Conservation (phyloP, 352 stramenopile genomes). For the Phytophthora pisi region DNA sequence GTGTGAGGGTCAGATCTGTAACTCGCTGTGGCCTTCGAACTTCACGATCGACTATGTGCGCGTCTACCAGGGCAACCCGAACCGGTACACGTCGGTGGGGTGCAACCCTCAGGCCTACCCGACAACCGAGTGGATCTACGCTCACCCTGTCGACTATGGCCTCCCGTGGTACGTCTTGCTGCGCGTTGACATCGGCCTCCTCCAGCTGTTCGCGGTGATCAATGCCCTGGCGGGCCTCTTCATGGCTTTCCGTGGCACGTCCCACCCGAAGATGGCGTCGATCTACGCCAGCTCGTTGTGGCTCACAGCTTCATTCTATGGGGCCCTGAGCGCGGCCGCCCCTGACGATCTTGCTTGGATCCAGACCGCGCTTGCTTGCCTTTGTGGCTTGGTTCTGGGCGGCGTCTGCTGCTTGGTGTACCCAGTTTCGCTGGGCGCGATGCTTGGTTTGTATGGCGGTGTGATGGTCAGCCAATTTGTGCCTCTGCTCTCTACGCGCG, state of each 20-base stretch:
- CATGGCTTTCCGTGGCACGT: conserved; percentile 64
- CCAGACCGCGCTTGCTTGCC: conserved; percentile 62
- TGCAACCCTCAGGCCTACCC: conserved; percentile 93
- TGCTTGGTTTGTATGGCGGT: conserved; percentile 70
- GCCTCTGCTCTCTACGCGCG: conserved; percentile 56
- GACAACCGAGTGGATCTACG: conserved; percentile 92
- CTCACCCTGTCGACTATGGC: conserved; percentile 85
- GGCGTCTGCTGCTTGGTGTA: conserved; percentile 70
- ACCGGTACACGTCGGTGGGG: conserved; percentile 91
- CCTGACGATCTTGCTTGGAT: conserved; percentile 69
- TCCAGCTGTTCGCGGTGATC: conserved; percentile 58
- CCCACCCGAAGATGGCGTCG: conserved; percentile 57
- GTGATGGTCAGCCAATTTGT: conserved; percentile 75
- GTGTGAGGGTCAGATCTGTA: conserved; percentile 92
- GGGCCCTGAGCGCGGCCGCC: conserved; percentile 56
- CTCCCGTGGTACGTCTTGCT: conserved; percentile 85
- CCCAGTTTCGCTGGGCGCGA: conserved; percentile 56
- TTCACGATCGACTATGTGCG: conserved; percentile 96
- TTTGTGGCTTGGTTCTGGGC: conserved; percentile 79
- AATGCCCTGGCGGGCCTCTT: conserved; percentile 60
- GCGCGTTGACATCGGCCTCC: conserved; percentile 49
- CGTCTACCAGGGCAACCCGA: conserved; percentile 93
- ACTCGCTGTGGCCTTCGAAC: conserved; percentile 91
- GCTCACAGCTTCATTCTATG: conserved; percentile 74
- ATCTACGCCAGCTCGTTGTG: conserved; percentile 64